Evolutionary conservation across 169 alveolate species (phyloP), one percentile per base, ranked within the genome.

Genomic region (Babesia sp.): DNA sequence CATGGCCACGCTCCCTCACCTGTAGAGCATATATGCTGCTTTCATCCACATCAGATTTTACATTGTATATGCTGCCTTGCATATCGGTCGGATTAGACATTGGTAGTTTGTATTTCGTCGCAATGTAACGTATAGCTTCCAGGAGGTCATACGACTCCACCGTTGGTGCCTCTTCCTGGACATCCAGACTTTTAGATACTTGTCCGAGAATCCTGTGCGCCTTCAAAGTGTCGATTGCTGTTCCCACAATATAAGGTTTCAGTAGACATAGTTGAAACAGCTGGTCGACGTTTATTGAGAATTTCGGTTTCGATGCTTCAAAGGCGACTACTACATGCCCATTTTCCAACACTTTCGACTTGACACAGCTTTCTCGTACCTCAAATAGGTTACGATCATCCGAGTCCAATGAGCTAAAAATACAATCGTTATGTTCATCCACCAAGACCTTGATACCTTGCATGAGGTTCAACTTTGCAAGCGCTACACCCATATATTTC

Each of bases 401-500:
- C 42, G 31, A 16, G n/a, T 57, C 56, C 5, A 69, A 14, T 6
- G 57, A 12, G 45, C 31, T 54, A 1, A 69, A 69, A 1, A 69
- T 3, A 34, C 31, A 5, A 14, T 69, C 79, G 41, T 51, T 57
- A 8, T 44, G 44, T 28, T 69, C 68, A 24, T 69, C 79, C 48
- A 54, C 69, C 29, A 69, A 22, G 6, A 69, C 48, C 3, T 51
- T 36, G 1, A 69, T 45, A 7, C 59, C 59, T 0, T 69, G 12
- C 1, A 53, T 41, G 3, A 44, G 4, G 20, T 36, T 69, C 26
- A 34, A 37, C 33, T 14, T 69, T 5, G 55, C 79, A 7, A 53
- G 31, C n/a, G 79, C 34, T 4, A 69, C 42, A 16, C 79, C 79
- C 68, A 69, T 56, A 36, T 69, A 69, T 28, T 69, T 69, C 26